Evolutionary conservation across 139 green algal genomes (phyloP), one percentile per base, ranked within the genome.

Genomic region (Haematococcus sp.): DNA sequence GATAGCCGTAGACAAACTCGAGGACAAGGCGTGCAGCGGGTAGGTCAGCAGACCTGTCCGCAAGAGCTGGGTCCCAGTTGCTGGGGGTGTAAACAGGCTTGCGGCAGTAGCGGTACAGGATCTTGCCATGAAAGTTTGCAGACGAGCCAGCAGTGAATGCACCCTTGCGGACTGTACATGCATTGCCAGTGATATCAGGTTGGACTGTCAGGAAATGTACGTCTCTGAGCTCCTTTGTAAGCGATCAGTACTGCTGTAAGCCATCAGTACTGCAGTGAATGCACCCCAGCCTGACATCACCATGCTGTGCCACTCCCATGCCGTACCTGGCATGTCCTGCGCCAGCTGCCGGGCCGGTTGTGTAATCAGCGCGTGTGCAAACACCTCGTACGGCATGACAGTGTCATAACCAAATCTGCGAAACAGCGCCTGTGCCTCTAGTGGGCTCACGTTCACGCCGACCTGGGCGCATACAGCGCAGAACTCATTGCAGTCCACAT

Each of bases 1-100:
- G 79, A 72, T 91, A 94, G 20, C 87, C 89, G 70, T 92, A 90
- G 56, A 92, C 86, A 70, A 88, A 94, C 46, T 91, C 82, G 35
- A 94, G 78, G 40, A 82, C 54, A 20, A 94, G 80, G 15, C 80
- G 61, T 1, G 79, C 83, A 64, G 88, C 71, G 1, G 89, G 90
- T 73, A 96, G 75, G 65, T 92, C 82, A 1, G 75, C 74, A 13
- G 87, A 88, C 34, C 88, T 75, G 55, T 90, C 86, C 1, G 76
- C 83, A 54, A 91, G 71, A 20, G 67, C 60, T 35, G 84, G 84
- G 75, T 90, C 82, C 85, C 85, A 94, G 49, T 81, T 64, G 34
- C 76, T 84, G 30, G 85, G 84, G 30, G 83, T 86, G 69, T 81
- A 91, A 28, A 95, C 87, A 31, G 87, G 82, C 76, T 91, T 93